Conservation (phyloP, 164 flowering plant species). For the Protea cynaroides region DNA sequence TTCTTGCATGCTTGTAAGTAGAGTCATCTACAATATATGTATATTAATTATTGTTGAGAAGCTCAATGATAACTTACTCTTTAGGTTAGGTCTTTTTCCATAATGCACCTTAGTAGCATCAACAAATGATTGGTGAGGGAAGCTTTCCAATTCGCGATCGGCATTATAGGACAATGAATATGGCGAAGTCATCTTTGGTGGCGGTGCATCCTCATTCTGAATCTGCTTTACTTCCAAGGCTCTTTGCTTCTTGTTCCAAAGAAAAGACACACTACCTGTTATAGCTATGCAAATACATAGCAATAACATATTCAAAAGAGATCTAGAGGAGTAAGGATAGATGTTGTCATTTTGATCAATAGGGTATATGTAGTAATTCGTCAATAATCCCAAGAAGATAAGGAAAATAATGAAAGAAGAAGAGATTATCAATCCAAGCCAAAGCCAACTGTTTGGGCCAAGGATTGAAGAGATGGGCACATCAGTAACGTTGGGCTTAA, state of each 20-base stretch:
- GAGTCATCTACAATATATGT: too few species aligned
- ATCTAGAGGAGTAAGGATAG: constrained; percentile 28
- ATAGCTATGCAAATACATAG: constrained; percentile 47
- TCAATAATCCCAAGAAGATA: constrained; percentile 42
- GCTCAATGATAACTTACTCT: too few species aligned
- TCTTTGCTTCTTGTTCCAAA: too few species aligned
- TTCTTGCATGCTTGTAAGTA: too few species aligned
- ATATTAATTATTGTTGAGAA: too few species aligned
- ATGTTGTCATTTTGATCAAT: constrained; percentile 45
- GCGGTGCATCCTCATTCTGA: too few species aligned
- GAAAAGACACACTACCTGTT: too few species aligned
- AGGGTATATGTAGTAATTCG: constrained; percentile 54
- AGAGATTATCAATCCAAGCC: constrained; percentile 61
- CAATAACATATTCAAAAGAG: constrained; percentile 34
- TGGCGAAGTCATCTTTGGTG: too few species aligned
- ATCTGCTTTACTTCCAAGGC: too few species aligned
- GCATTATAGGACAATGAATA: constrained; percentile 22
- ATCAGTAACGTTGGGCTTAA: constrained; percentile 55
- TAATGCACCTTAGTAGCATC: too few species aligned
- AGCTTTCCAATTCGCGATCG: constrained; percentile 56
- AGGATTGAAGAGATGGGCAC: constrained; percentile 45
- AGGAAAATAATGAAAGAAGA: constrained; percentile 61
- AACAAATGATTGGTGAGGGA: constrained; percentile 45
- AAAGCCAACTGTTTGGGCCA: constrained; percentile 74
- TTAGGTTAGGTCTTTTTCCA: too few species aligned